phyloP scores from a whole-genome alignment of 306 rosid species.

The Glycyrrhiza uralensis region DNA sequence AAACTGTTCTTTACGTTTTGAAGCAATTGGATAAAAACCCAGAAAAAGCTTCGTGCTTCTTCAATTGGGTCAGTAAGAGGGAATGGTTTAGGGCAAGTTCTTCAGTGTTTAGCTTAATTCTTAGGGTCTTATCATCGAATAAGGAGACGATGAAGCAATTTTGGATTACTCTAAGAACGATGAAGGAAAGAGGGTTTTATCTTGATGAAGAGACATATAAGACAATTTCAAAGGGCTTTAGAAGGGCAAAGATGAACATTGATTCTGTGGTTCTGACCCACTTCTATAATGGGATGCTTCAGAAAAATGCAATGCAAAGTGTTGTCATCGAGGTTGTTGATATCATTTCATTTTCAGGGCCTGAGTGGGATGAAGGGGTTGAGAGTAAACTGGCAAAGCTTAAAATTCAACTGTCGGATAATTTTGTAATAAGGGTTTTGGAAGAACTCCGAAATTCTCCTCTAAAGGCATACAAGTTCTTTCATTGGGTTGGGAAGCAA shows the following conservation, averaged over 20 bases:
- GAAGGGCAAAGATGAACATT: conserved; percentile 46
- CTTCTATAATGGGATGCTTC: conserved; percentile 49
- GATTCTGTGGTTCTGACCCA: conserved; percentile 51
- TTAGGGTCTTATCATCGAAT: conserved; percentile 52
- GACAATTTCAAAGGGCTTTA: conserved; percentile 37
- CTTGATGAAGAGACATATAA: conserved; percentile 54
- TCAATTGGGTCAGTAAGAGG: conserved; percentile 63
- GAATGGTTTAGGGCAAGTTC: conserved; percentile 59
- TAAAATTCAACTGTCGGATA: conserved; percentile 48
- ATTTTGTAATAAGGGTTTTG: conserved; percentile 56
- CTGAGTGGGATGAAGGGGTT: conserved; percentile 61
- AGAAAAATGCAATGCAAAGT: conserved; percentile 50
- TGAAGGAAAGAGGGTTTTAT: conserved; percentile 67
- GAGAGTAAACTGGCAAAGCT: conserved; percentile 44
- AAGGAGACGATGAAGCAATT: conserved; percentile 57
- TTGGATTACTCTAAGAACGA: conserved; percentile 54
- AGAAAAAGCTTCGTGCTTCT: conserved; percentile 59
- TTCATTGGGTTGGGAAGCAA: conserved; percentile 55
- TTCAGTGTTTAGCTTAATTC: conserved; percentile 55
- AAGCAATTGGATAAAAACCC: conserved; percentile 62
- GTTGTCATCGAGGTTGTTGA: conserved; percentile 51
- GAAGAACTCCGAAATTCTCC: conserved; percentile 55
- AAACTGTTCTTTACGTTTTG: conserved; percentile 60
- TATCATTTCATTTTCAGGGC: conserved; percentile 46
- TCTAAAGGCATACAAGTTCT: conserved; percentile 54